phyloP scores from a whole-genome alignment of 2,329 filamentous ascomycete genomes.

The Microdochium paspali region DNA sequence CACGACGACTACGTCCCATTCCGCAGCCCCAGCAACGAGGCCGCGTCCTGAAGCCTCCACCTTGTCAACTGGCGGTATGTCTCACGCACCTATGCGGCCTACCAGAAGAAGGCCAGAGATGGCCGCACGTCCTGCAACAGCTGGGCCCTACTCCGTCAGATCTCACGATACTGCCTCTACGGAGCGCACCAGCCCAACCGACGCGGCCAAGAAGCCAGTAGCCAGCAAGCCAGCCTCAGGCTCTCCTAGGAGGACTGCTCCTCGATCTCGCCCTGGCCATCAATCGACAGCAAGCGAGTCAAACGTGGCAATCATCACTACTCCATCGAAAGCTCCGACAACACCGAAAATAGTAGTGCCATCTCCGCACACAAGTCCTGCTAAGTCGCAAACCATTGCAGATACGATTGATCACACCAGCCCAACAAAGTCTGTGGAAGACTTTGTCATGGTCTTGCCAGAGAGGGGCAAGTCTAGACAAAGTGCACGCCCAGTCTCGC shows the following conservation, averaged over 20 bases:
- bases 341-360: constrained; percentile 1
- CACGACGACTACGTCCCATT: constrained; percentile 20
- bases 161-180: constrained; percentile 32
- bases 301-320: constrained; percentile 33
- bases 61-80: constrained; percentile 46
- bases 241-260: constrained; percentile 41
- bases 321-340: constrained; percentile 4
- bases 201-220: constrained; percentile 33
- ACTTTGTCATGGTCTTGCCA: constrained; percentile 43
- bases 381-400: constrained; percentile 11
- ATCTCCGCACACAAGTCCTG: constrained; percentile 17
- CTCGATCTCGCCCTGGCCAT: constrained; percentile 37
- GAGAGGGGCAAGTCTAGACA: constrained; percentile 27
- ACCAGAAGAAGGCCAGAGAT: constrained; percentile 48
- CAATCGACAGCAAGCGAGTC: constrained; percentile 41
- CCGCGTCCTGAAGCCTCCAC: constrained; percentile 31
- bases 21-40: constrained; percentile 24
- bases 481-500: constrained; percentile 7
- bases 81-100: constrained; percentile 54
- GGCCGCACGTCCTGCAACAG: constrained; percentile 50
- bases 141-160: constrained; percentile 55
- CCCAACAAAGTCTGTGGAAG: constrained; percentile 39
- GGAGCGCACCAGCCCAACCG: constrained; percentile 36
- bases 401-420: constrained; percentile 19
- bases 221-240: constrained; percentile 41